Evolutionary conservation across 2,329 filamentous ascomycete species (phyloP), one percentile per base, ranked within the genome.

Genomic region (Berkeleyomyces basicola): DNA sequence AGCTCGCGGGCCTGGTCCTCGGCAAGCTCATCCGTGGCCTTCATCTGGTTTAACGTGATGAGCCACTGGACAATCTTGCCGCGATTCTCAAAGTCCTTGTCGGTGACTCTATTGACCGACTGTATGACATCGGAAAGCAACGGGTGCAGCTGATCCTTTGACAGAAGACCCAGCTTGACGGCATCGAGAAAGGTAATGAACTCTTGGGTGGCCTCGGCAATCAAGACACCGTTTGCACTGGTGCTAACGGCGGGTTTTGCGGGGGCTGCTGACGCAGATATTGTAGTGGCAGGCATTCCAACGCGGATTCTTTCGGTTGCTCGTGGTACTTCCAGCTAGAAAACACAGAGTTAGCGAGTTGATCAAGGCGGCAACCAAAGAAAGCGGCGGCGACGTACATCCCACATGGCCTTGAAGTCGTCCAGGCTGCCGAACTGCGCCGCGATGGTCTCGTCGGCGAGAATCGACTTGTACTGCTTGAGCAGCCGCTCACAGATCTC

Each of bases 41-140:
- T 89, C 93, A 99, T 97, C 75, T 96, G 91, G 71, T 99, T 99
- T 67, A 99, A 78, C 5, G 89, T 87, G 69, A 99, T 99, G 67
- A 99, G 79, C 93, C 93, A 99, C 72, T 96, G 91, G 63, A 99
- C 90, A 68, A 99, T 97, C 79, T 97, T 97, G 68, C 88, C 90
- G 67, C 95, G 86, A 71, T 86, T 91, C 68, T 97, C 91, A 71
- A 99, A 99, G 69, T 97, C 92, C 66, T 86, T 83, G 71, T 95
- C 90, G 2, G 92, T 96, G 66, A 99, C 93, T 70, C 95, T 93
- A 75, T 97, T 97, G 67, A 96, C 92, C 2, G 90, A 91, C 70
- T 96, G 92, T 66, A 99, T 99, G 16, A 96, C 90, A 69, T 97
- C 93, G 1, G 91, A 92, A 1, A 99, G 80, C 23, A 99, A 78